Evolutionary conservation across 352 stramenopile species (phyloP).

Genomic region (Globisporangium apiculatum): DNA sequence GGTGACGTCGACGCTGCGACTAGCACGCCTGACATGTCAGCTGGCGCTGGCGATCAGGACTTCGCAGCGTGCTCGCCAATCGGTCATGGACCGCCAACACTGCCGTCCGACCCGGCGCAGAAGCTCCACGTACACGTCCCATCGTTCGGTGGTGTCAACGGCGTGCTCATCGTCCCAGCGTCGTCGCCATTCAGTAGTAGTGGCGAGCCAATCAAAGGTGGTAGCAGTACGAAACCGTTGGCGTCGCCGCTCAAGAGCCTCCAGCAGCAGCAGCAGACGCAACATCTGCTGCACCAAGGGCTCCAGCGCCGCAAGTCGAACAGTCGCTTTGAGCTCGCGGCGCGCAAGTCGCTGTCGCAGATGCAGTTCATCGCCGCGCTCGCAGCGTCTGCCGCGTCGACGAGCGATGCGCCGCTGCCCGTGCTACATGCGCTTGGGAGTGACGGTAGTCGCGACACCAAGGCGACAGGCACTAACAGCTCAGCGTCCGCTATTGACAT

Average conservation of each 20-base stretch:
- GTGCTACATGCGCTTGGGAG: neutral
- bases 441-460: neutral
- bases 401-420: constrained; percentile 2
- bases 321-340: constrained; percentile 25
- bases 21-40: too few species aligned
- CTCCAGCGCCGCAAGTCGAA: constrained; percentile 27
- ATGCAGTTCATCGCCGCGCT: constrained; percentile 34
- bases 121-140: constrained; percentile 55
- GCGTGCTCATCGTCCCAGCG: constrained; percentile 42
- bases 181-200: constrained; percentile 5
- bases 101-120: constrained; percentile 44
- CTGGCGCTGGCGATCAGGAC: too few species aligned
- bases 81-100: constrained; percentile 36
- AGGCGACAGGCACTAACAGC: neutral
- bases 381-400: constrained; percentile 4
- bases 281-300: constrained; percentile 12
- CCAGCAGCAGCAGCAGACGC: constrained; percentile 9
- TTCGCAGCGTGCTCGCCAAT: constrained; percentile 19
- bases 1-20: too few species aligned
- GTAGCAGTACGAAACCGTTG: neutral
- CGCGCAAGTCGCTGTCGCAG: constrained; percentile 33
- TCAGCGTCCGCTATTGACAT: too few species aligned
- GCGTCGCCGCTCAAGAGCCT: constrained; percentile 8
- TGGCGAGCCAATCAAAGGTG: neutral
- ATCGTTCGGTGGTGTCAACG: constrained; percentile 45